Evolutionary conservation across 495 filamentous ascomycete species (phyloP), one percentile per base, ranked within the genome.

Genomic region (Lasiosphaeria hispida): DNA sequence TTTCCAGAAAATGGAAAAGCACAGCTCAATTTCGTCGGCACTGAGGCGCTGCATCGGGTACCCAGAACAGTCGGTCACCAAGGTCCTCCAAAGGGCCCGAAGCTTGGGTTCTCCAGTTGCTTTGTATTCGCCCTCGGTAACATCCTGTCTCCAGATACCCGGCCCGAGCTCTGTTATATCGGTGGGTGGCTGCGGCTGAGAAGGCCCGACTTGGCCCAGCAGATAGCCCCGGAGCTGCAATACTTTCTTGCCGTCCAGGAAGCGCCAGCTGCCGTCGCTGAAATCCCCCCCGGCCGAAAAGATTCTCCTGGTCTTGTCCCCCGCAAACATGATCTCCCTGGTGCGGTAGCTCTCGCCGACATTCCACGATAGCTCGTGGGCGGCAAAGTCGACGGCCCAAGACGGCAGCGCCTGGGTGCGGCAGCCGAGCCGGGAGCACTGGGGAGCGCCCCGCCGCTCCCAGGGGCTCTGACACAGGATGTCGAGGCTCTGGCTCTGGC

Each of bases 391-490:
- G 14, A 34, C 23, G 18, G 38, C 45, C 55, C 55, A 58, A 10
- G 55, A 50, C 15, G 45, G 45, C 43, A 47, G 43, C 4, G n/a
- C 43, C 18, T 19, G 1, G 11, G 43, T 47, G 9, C 43, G n/a
- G 13, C 43, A 4, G 17, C 43, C 43, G 43, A 47, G 43, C n/a
- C 43, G 43, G n/a, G 43, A 47, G 9, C 37, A 43, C 11, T 43
- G n/a, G 7, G 52, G 19, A 34, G 14, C 18, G 4, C 23, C 40
- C 11, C 18, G 19, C 1, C 15, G 38, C 40, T 36, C 35, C 60
- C 60, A 63, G 5, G 60, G 60, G 36, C 43, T 63, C 38, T 63
- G 60, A 37, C 60, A 63, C 1, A 63, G 49, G 49, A 63, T 63
- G 47, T 63, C 60, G 15, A 63, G 43, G 23, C 59, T 63, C 19